Conservation (phyloP, 2,329 filamentous ascomycete species). For the Dendryphion nanum region DNA sequence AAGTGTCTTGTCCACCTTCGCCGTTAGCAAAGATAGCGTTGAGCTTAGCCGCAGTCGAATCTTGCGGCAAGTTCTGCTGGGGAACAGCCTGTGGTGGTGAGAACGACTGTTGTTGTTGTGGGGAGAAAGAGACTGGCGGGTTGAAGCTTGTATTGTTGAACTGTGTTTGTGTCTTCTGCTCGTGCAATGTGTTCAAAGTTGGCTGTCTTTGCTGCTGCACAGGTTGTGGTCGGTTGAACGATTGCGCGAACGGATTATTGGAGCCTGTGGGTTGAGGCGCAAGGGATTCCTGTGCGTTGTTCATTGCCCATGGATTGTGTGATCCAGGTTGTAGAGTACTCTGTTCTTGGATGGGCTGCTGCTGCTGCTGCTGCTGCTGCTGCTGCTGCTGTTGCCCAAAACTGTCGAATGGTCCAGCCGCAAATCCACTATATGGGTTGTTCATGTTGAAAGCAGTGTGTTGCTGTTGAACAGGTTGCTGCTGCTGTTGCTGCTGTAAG, state of each 20-base stretch:
- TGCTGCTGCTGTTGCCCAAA: constrained; percentile 34
- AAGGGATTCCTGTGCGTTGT: constrained; percentile 62
- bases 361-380: constrained; percentile 39
- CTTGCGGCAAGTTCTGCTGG: constrained; percentile 38
- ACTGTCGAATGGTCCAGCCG: constrained; percentile 22
- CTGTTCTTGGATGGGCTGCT: constrained; percentile 56
- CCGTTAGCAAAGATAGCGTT: constrained; percentile 83
- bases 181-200: constrained; percentile 71
- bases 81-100: constrained; percentile 39
- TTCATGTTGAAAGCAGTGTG: constrained; percentile 46
- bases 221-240: constrained; percentile 61
- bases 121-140: constrained; percentile 46
- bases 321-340: constrained; percentile 71
- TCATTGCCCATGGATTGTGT: constrained; percentile 86
- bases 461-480: constrained; percentile 35
- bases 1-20: constrained; percentile 87
- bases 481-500: constrained; percentile 37
- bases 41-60: constrained; percentile 68
- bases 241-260: constrained; percentile 91
- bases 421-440: constrained; percentile 25
- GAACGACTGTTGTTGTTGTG: constrained; percentile 40
- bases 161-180: constrained; percentile 74
- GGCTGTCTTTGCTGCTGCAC: constrained; percentile 61
- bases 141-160: constrained; percentile 56
- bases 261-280: constrained; percentile 88